Evolutionary conservation across 257 asterid genomes (phyloP).

Genomic region (Sherardia arvensis): DNA sequence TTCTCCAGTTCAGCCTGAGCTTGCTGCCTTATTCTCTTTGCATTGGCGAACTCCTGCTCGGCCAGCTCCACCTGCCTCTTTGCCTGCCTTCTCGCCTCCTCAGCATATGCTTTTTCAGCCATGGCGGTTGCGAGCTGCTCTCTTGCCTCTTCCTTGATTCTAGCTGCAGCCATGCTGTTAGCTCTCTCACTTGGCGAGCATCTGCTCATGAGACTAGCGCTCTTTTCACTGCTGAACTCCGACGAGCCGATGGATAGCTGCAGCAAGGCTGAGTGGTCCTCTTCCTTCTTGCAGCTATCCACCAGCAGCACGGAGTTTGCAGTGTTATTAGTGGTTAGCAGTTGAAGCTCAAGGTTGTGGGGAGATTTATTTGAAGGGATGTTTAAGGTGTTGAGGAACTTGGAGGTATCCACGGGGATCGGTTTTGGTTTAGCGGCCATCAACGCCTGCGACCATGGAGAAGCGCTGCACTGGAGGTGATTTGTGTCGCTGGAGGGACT

Average conservation of each 20-base stretch:
- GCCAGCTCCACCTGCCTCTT: slow-evolving; percentile 62
- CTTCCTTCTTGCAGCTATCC: slow-evolving; percentile 12
- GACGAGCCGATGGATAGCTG: slow-evolving; percentile 44
- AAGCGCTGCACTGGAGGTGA: slow-evolving; percentile 16
- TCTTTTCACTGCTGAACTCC: slow-evolving; percentile 10
- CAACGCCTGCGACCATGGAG: slow-evolving; percentile 20
- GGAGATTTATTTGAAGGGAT: not conserved
- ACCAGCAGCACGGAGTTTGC: slow-evolving; percentile 10
- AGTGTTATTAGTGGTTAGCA: slow-evolving; percentile 15
- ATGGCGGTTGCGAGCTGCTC: slow-evolving; percentile 41
- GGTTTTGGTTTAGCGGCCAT: slow-evolving; percentile 9
- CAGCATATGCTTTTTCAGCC: slow-evolving; percentile 65
- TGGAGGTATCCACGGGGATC: slow-evolving; percentile 2
- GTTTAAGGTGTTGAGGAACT: slow-evolving; percentile 1
- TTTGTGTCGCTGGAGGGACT: slow-evolving; percentile 39
- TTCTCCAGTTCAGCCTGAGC: slow-evolving; percentile 56
- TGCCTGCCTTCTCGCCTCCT: slow-evolving; percentile 59
- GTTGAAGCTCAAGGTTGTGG: slow-evolving; percentile 36
- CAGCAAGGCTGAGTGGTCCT: slow-evolving; percentile 28
- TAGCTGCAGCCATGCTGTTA: slow-evolving; percentile 11
- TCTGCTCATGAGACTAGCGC: not conserved
- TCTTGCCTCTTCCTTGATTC: slow-evolving; percentile 26
- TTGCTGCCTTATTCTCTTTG: slow-evolving; percentile 69
- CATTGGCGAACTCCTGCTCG: slow-evolving; percentile 62
- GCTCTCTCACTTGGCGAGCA: slow-evolving; percentile 23